phyloP scores from a whole-genome alignment of 2,329 filamentous ascomycete genomes.

The Phaeosphaeriaceae sp. region DNA sequence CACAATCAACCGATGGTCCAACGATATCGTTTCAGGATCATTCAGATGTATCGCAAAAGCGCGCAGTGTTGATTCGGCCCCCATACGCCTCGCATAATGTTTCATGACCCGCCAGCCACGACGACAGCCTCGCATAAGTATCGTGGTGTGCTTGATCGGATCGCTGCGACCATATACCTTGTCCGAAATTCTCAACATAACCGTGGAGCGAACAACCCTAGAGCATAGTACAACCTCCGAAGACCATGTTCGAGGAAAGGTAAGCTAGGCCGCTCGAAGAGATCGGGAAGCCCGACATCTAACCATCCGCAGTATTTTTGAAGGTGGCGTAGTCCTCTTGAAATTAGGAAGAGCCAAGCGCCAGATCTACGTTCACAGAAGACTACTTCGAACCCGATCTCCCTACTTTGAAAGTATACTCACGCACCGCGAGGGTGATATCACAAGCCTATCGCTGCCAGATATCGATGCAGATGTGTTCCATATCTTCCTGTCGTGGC shows the following conservation, averaged over 20 bases:
- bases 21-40: not conserved
- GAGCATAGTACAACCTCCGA: not conserved
- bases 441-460: not conserved
- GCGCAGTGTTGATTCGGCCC: not conserved
- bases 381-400: not conserved
- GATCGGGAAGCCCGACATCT: not conserved
- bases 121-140: not conserved
- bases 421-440: not conserved
- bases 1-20: not conserved
- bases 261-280: not conserved
- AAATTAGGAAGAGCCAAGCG: not conserved
- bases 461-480: slow-evolving; percentile 1
- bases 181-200: not conserved
- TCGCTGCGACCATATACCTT: not conserved
- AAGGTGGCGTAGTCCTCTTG: not conserved
- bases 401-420: slow-evolving; percentile 1
- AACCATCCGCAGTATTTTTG: not conserved
- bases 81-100: not conserved
- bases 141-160: not conserved
- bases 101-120: not conserved
- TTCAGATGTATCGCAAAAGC: not conserved
- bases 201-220: not conserved
- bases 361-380: not conserved
- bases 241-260: not conserved
- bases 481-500: slow-evolving; percentile 1